Base-by-base conservation (phyloP, 2,329 filamentous ascomycete genomes). In the Pyrenophora teres region DNA sequence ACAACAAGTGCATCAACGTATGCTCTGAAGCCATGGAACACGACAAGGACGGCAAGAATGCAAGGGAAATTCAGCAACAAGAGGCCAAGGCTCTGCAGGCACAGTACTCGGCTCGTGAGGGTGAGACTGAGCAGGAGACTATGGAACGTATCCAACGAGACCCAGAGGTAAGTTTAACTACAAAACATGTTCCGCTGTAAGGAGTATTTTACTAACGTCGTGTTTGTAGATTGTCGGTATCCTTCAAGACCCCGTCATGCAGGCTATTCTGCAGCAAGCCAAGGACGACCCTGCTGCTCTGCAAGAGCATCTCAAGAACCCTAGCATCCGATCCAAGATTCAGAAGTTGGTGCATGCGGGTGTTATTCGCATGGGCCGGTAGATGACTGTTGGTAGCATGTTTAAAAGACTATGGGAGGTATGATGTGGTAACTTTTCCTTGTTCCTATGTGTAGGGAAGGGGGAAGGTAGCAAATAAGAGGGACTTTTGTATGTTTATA, bases 261-360 rank as follows among this genome's bases (percentile, higher is more conserved):
- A 99, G 78, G 89, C 88, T 62, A 97, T 97, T 63, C 84, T 97
- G 50, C 92, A 97, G 75, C 94, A 99, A 78, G 94, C 94, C 39
- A 96, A 97, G 81, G 86, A 85, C 48, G 90, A 99, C 69, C 94
- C 94, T 15, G 88, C 88, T 41, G 94, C 94, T 39, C 84, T 99
- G 57, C 88, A 95, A 73, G 93, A 99, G 75, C 95, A 99, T 77
- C 96, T 99, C 90, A 90, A 87, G 80, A 99, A 97, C 80, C 84
- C 91, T 0, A 83, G 81, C 52, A 89, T 99, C 63, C 83, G 87
- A 54, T 84, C 84, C 66, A 96, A 97, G 83, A 89, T 99, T 60
- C 91, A 97, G 81, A 97, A 97, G 79, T 80, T 97, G 66, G 87
- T 96, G 62, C 91, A 91, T 47, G 92, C 93, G 37, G 92, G 94